Evolutionary conservation across 2,329 filamentous ascomycete genomes (phyloP).

Genomic region (Colletotrichum viniferum): DNA sequence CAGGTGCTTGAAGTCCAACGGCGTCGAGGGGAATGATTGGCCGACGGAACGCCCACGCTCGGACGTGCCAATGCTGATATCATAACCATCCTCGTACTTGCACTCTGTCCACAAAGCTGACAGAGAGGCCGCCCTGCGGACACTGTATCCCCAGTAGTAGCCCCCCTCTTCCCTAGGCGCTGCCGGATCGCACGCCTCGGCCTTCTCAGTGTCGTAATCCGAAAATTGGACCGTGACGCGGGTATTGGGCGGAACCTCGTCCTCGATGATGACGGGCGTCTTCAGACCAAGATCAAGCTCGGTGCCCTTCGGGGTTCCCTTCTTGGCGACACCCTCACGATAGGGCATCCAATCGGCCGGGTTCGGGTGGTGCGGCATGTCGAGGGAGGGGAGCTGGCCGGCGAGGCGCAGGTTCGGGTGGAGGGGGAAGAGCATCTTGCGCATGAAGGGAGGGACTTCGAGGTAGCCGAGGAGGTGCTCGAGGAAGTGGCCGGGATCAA

Average conservation of each 20-base stretch:
- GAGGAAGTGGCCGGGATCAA: slow-evolving; percentile 81
- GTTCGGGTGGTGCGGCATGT: slow-evolving; percentile 84
- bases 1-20: slow-evolving; percentile 68
- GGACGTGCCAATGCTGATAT: slow-evolving; percentile 82
- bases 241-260: slow-evolving; percentile 70
- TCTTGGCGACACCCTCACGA: slow-evolving; percentile 75
- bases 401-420: slow-evolving; percentile 79
- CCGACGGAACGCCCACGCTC: slow-evolving; percentile 68
- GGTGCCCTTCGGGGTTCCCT: slow-evolving; percentile 51
- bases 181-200: slow-evolving; percentile 69
- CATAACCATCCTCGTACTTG: slow-evolving; percentile 77
- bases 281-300: slow-evolving; percentile 63
- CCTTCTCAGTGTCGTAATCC: slow-evolving; percentile 48
- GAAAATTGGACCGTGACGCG: slow-evolving; percentile 75
- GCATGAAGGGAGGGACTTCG: slow-evolving; percentile 83
- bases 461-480: slow-evolving; percentile 80
- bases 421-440: slow-evolving; percentile 75
- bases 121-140: slow-evolving; percentile 69
- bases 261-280: slow-evolving; percentile 58
- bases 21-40: slow-evolving; percentile 46
- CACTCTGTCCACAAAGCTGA: slow-evolving; percentile 80
- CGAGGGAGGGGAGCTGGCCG: slow-evolving; percentile 75
- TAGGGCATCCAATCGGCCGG: slow-evolving; percentile 79
- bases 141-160: slow-evolving; percentile 86
- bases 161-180: slow-evolving; percentile 75